A percentile compares a stretch with the other conserved stretches of the same genome.
Conservation (phyloP, 129 eudicot genomes). For the Ambrosia trifida region DNA sequence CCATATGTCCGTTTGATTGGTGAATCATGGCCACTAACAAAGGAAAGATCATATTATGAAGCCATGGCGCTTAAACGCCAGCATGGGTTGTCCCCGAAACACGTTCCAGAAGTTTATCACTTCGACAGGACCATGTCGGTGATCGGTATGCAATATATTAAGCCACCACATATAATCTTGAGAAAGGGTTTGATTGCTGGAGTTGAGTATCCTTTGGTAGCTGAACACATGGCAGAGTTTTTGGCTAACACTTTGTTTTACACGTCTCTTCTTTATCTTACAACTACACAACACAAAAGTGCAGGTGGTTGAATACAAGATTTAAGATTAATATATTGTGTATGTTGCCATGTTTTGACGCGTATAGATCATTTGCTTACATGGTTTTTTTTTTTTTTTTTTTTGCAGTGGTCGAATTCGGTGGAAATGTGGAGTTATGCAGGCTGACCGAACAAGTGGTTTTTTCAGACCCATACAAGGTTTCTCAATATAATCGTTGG, state of each 20-base stretch:
- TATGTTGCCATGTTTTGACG: neutral
- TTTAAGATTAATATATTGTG: constrained; percentile 9
- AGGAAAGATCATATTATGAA: constrained; percentile 94
- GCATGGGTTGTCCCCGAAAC: constrained; percentile 76
- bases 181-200: constrained; percentile 97
- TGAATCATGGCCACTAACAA: constrained; percentile 98
- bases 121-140: constrained; percentile 79
- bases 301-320: constrained; percentile 64
- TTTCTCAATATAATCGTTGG: constrained; percentile 75
- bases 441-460: constrained; percentile 93
- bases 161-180: constrained; percentile 90
- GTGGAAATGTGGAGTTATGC: constrained; percentile 92
- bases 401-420: constrained; percentile 80
- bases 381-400: neutral
- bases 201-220: constrained; percentile 72
- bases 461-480: constrained; percentile 91
- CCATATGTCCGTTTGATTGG: constrained; percentile 95
- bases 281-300: constrained; percentile 83
- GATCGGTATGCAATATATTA: constrained; percentile 90
- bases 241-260: constrained; percentile 80
- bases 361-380: constrained; percentile 21
- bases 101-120: constrained; percentile 94
- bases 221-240: constrained; percentile 86
- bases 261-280: constrained; percentile 84
- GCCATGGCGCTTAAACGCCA: constrained; percentile 67